phyloP scores from a whole-genome alignment of 192 early-diverging fungal genomes.

The Rhizophagus prolifer region DNA sequence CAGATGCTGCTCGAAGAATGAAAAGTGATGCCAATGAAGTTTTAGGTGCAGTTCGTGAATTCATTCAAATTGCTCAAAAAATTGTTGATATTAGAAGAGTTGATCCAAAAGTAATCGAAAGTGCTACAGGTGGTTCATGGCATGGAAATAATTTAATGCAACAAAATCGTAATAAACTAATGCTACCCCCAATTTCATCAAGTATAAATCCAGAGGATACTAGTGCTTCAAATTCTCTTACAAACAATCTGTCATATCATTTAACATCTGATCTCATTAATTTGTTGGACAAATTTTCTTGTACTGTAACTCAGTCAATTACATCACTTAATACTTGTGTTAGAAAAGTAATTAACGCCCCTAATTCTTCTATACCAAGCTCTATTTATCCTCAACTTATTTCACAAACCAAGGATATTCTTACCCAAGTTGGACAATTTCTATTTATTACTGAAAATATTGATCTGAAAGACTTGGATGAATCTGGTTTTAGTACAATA shows the following conservation, averaged over 20 bases:
- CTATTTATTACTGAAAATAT: slow-evolving; percentile 38
- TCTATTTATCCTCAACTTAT: slow-evolving; percentile 33
- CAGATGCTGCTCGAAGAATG: slow-evolving; percentile 75
- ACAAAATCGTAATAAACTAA: not conserved
- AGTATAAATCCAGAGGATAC: too few relatives aligned
- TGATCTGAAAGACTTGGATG: slow-evolving; percentile 34
- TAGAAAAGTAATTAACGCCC: not conserved
- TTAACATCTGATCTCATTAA: not conserved
- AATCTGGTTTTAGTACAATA: slow-evolving; percentile 12
- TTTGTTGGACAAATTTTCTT: not conserved
- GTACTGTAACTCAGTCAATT: not conserved
- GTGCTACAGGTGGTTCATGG: slow-evolving; percentile 23
- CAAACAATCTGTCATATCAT: not conserved
- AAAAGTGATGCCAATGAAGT: slow-evolving; percentile 73
- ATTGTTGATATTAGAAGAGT: slow-evolving; percentile 31
- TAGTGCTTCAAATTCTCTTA: not conserved
- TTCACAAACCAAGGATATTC: slow-evolving; percentile 35
- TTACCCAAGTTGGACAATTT: slow-evolving; percentile 41
- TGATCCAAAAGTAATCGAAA: slow-evolving; percentile 21
- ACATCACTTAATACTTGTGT: not conserved
- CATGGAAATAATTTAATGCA: slow-evolving; percentile 24
- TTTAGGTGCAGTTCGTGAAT: slow-evolving; percentile 69
- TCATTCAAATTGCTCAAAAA: slow-evolving; percentile 69
- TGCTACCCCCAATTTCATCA: not conserved
- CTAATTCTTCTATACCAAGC: not conserved